Evolutionary conservation across 192 early-diverging fungal species (phyloP), one percentile per base, ranked within the genome.

Genomic region (Entomortierella chlamydospora): DNA sequence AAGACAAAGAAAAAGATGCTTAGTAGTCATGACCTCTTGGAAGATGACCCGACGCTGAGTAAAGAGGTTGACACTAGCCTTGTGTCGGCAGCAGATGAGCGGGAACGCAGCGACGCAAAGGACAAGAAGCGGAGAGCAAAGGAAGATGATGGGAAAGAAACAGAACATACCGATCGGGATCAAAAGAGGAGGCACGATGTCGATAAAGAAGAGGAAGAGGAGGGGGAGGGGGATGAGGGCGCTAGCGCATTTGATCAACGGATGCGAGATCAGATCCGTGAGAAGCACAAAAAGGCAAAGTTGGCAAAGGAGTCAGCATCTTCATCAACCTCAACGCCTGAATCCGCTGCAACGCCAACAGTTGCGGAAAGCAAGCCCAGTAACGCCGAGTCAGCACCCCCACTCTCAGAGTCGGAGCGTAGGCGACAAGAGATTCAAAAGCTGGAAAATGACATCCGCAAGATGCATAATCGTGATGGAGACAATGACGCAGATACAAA

Each of bases 21-120:
- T 31, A 96, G 95, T 60, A 94, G 90, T 53, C 92, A 97, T 61
- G 95, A 96, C 55, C 82, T 95, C 28, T 72, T 92, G 39, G 73
- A 82, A 23, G 79, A 86, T 41, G 83, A 88, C 52, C 83, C 83
- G 42, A 68, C 69, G 41, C 47, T 71, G 25, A 78, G 64, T 57
- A 61, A 73, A 23, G 57, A 83, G 51, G 41, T 61, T 26, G 64
- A 70, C 22, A 7, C 37, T 17, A 57, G 55, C 26, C 41, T 79
- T 5, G 30, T 57, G 1, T 55, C 60, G 2, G 29, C 31, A 0
- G 50, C 56, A 18, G 49, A 42, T 20, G 29, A 31, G 2, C 12
- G n/a, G 7, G 33, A 13, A n/a, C 10, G 25, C 2, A 26, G 55
- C 7, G 30, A 33, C 13, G 51, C 10, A 34, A 72, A 59, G 42